These are phyloP conservation scores for Sphagnum fallax DNA, from an alignment of 228 moss, liverwort and hornwort genomes.

Conservation along the genomic window DNA sequence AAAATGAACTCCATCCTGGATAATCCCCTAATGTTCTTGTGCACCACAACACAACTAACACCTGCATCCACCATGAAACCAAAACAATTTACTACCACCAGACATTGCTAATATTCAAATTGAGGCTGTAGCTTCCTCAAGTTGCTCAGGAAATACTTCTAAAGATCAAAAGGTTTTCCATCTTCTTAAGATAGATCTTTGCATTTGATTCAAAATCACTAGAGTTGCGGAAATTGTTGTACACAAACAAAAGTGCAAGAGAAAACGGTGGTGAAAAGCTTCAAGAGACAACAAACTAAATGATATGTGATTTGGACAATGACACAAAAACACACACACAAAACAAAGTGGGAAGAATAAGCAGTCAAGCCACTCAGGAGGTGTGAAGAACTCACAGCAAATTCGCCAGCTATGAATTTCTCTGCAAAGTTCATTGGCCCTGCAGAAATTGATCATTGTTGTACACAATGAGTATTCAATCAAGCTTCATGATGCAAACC, in stretches of 20 bases:
- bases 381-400: background rate
- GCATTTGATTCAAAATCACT: too few relatives aligned
- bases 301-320: background rate
- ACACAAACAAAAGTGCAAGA: background rate
- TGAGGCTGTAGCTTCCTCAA: background rate
- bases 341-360: background rate
- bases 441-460: background rate
- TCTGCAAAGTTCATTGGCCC: background rate
- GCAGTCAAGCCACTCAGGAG: background rate
- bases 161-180: too few relatives aligned
- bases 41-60: constrained; percentile 63
- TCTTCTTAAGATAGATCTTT: too few relatives aligned
- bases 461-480: too few relatives aligned
- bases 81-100: background rate
- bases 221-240: too few relatives aligned
- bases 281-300: background rate
- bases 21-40: constrained; percentile 60
- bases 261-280: background rate
- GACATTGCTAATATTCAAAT: background rate
- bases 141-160: too few relatives aligned
- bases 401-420: background rate
- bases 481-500: too few relatives aligned
- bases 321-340: background rate
- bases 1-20: constrained; percentile 69
- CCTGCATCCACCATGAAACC: background rate